A percentile compares a stretch with the other conserved stretches of the same genome.
Evolutionary conservation across 495 filamentous ascomycete genomes (phyloP).

Genomic region (Hypoxylon cercidicola): DNA sequence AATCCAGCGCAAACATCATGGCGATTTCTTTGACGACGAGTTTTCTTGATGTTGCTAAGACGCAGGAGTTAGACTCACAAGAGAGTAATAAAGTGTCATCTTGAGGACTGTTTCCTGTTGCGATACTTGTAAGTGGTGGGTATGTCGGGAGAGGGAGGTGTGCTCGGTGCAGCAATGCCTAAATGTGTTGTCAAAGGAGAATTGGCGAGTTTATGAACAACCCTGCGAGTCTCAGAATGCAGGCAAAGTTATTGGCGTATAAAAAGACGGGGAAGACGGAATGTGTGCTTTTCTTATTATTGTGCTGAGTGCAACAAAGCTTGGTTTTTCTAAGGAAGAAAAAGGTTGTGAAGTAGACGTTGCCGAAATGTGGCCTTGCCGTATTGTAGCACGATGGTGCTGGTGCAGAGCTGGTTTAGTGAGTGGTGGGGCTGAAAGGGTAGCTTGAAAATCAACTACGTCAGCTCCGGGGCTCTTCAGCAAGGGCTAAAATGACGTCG

Average conservation of each 20-base stretch:
- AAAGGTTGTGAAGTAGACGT: neutral
- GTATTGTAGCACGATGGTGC: neutral
- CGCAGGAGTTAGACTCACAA: slow-evolving; percentile 70
- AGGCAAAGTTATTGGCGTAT: slow-evolving; percentile 1
- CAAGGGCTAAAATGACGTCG: slow-evolving; percentile 35
- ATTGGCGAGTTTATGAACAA: slow-evolving; percentile 15
- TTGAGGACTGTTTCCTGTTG: slow-evolving; percentile 50
- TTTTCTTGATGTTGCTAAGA: slow-evolving; percentile 11
- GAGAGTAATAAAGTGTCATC: slow-evolving; percentile 99
- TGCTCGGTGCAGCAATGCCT: slow-evolving; percentile 26
- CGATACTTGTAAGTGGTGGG: slow-evolving; percentile 35
- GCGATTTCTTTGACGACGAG: neutral
- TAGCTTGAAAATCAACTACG: slow-evolving; percentile 41
- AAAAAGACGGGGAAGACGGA: neutral
- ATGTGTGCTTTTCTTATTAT: neutral
- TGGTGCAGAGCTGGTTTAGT: too few species aligned
- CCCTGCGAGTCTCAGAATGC: slow-evolving; percentile 13
- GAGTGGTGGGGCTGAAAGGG: slow-evolving; percentile 32
- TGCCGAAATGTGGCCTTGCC: slow-evolving; percentile 34
- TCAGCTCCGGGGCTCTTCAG: slow-evolving; percentile 30
- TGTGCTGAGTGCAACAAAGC: neutral
- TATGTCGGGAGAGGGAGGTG: slow-evolving; percentile 37
- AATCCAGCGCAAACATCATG: slow-evolving; percentile 19
- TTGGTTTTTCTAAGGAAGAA: neutral
- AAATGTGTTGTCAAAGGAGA: slow-evolving; percentile 39